Evolutionary conservation across 2,329 filamentous ascomycete genomes (phyloP), one percentile per base, ranked within the genome.

Genomic region (Rhinocladiella mackenziei): DNA sequence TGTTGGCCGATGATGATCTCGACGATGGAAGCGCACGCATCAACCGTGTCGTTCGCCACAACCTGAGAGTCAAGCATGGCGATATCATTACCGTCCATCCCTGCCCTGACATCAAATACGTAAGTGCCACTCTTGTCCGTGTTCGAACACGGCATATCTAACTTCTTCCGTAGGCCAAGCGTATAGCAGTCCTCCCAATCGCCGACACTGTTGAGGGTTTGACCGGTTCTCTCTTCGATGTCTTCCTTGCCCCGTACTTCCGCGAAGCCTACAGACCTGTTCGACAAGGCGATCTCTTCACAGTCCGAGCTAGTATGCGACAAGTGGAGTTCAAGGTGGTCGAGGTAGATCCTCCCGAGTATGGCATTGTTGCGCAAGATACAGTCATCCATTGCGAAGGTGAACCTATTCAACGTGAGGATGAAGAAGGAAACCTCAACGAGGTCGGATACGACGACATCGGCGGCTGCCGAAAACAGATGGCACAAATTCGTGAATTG

Each of bases 271-370:
- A 98, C 77, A 81, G 92, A 66, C 92, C 92, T 43, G 89, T 98
- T 51, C 84, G 89, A 66, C 92, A 97, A 77, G 92, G 92, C 61
- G 92, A 98, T 64, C 80, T 96, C 45, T 98, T 98, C 78, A 96
- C 89, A 66, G 88, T 92, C 51, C 85, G 92, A 62, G 92, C 91
- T 72, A 91, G 89, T 65, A 98, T 98, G 92, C 83, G 92, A 68
- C 91, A 96, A 70, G 92, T 98, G 25, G 92, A 98, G 66, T 98
- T 98, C 77, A 98, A 98, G 78, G 91, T 98, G 30, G 91, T 98
- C 35, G 92, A 98, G 73, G 89, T 98, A 36, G 92, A 98, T 61
- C 89, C 92, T 34, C 92, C 92, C 57, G 92, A 98, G 76, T 97
- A 94, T 63, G 94, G 94, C 59, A 98, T 98, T 55, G 92, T 98